Evolutionary conservation across 1,284 basidiomycete species (phyloP).

Genomic region (Malassezia japonica): DNA sequence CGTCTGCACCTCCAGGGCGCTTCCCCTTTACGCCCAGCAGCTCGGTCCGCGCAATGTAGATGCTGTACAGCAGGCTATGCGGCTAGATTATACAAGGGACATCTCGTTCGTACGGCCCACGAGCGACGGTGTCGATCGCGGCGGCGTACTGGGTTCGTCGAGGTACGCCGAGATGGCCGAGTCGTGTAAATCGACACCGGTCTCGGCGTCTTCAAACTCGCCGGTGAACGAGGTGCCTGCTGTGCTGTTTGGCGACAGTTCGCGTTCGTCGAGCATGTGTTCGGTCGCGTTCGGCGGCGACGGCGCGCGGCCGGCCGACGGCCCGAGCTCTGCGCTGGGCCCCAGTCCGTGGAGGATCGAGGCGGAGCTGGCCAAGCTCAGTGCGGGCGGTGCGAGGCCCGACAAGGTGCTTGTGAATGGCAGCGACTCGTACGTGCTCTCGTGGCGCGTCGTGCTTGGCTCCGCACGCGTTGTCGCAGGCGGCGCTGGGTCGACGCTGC

Average conservation of each 20-base stretch:
- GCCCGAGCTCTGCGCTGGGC: constrained; percentile 12
- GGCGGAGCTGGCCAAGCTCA: constrained; percentile 10
- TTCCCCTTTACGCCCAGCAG: neutral
- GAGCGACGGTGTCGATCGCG: neutral
- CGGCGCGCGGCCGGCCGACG: too few relatives aligned
- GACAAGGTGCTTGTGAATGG: constrained; percentile 10
- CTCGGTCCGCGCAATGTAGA: neutral
- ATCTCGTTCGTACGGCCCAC: neutral
- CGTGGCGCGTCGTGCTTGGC: neutral
- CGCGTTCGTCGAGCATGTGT: constrained; percentile 24
- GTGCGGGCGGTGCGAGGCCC: constrained; percentile 12
- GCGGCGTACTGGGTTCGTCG: neutral
- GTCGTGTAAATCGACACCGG: constrained; percentile 7
- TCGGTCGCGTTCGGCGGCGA: constrained; percentile 20
- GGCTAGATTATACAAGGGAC: constrained; percentile 6
- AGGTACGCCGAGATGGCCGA: neutral
- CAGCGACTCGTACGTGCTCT: neutral
- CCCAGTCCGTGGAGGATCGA: constrained; percentile 3
- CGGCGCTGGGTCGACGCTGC: neutral
- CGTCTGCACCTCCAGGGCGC: too few relatives aligned
- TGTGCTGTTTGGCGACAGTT: constrained; percentile 22
- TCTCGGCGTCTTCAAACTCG: constrained; percentile 40
- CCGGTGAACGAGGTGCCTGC: constrained; percentile 17
- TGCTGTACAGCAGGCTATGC: constrained; percentile 3
- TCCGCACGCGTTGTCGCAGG: neutral